phyloP scores from a whole-genome alignment of 2,329 filamentous ascomycete species.

The Penicillium sp. region DNA sequence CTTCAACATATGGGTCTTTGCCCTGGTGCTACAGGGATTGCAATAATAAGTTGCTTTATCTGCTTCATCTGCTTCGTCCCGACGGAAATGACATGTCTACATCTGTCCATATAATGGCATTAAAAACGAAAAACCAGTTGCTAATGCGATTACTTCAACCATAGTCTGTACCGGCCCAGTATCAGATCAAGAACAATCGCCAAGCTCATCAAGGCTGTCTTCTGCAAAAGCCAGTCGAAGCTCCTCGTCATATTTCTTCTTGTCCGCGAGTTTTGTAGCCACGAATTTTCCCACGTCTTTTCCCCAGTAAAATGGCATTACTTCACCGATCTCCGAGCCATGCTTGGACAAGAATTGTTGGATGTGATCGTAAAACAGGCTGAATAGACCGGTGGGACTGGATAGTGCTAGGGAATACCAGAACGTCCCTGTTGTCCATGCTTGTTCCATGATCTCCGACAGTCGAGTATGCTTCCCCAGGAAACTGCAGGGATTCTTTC shows the following conservation, averaged over 20 bases:
- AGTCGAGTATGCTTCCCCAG: background rate
- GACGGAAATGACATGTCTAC: no score
- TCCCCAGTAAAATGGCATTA: background rate
- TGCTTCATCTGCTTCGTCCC: no score
- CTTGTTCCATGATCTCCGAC: background rate
- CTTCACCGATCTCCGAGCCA: conserved; percentile 2
- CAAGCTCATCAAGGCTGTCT: background rate
- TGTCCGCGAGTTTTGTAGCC: conserved; percentile 3
- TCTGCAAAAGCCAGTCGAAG: conserved; percentile 1
- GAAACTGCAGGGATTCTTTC: background rate
- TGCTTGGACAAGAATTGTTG: background rate
- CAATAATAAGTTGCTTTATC: no score
- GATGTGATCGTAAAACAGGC: background rate
- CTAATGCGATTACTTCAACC: no score
- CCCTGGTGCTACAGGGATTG: no score
- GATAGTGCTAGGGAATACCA: background rate
- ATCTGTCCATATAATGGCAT: no score
- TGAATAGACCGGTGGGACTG: background rate
- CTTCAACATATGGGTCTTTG: no score
- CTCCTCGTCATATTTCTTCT: conserved; percentile 1
- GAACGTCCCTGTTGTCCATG: background rate
- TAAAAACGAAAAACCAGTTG: no score
- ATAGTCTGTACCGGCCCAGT: no score
- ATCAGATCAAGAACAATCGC: background rate
- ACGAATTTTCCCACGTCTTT: conserved; percentile 2